Base-by-base conservation (phyloP, 2,329 filamentous ascomycete genomes). In the Myriosclerotinia duriaeana region DNA sequence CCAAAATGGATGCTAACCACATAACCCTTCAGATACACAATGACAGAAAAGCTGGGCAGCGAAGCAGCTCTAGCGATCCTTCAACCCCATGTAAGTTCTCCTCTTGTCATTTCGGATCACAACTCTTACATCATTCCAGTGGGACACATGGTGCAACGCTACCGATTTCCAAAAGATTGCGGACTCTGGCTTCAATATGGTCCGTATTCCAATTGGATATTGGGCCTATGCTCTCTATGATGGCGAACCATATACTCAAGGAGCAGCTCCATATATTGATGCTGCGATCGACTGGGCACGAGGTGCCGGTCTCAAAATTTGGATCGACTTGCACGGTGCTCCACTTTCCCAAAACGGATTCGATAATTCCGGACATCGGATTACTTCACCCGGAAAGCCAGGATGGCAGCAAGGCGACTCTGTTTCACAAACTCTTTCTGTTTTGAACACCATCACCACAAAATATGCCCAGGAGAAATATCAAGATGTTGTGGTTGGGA, bases 311-410 rank as follows among this genome's bases (percentile, higher is more conserved):
- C 73, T 86, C 48, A 84, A 85, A 74, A 79, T 87, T n/a, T 78
- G 86, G 72, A 82, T 87, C 56, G 85, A 87, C 71, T 78, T 87
- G 8, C 85, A 87, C 72, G 84, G 83, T 44, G 82, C 81, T 3
- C 84, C 83, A 17, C 81, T 81, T 52, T 83, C 80, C 2, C 85
- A 87, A 71, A 87, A 87, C 69, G 85, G 86, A 12, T 87, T 84
- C 72, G 86, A 88, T 74, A 87, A 88, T 75, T 85, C 82, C 52
- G 86, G 86, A 2, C 81, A 84, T 66, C 78, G 78, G 70, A 78
- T 78, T 60, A 71, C 69, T 60, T 79, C 66, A 20, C 80, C 46
- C 46, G 46, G 20, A 3, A 48, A 48, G 8, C 46, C 79, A 68
- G 74, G 75, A 5, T 85, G 81, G 79, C 79, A 80, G 68, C 74